phyloP scores from a whole-genome alignment of 305 asterid species.

The Fraxinus velutina region DNA sequence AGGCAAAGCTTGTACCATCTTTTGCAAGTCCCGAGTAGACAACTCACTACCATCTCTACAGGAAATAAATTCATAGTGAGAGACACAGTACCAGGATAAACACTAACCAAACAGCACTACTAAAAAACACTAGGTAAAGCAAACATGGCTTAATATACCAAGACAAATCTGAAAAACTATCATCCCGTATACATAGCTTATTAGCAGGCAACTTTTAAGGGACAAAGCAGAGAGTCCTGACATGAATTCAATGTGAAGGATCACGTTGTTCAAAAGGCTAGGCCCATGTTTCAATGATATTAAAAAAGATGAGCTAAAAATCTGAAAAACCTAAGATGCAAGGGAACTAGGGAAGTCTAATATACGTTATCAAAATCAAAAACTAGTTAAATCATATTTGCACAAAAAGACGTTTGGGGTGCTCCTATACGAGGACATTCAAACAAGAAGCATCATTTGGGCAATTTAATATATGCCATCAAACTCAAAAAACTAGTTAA shows the following conservation, averaged over 20 bases:
- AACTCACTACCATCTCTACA: constrained; percentile 75
- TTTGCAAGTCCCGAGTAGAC: constrained; percentile 96
- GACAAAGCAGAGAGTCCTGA: not conserved
- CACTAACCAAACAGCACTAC: not conserved
- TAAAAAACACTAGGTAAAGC: constrained; percentile 1
- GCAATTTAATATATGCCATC: not conserved
- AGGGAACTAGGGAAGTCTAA: not conserved
- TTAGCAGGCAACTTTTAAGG: not conserved
- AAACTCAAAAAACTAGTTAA: not conserved
- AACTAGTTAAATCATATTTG: not conserved
- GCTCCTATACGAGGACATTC: not conserved
- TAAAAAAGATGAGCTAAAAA: not conserved
- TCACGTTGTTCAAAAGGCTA: not conserved
- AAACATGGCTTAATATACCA: not conserved
- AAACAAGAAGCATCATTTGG: constrained; percentile 12
- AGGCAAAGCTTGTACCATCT: constrained; percentile 99
- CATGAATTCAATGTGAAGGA: not conserved
- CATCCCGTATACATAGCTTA: not conserved
- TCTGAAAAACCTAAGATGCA: not conserved
- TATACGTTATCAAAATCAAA: not conserved
- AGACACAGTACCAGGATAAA: not conserved
- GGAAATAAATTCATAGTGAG: constrained; percentile 7
- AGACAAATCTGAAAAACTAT: not conserved
- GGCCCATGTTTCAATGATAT: not conserved
- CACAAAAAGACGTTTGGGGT: not conserved